These are phyloP conservation scores for Prunus salicina DNA, from an alignment of 306 rosid species.

Conservation along the genomic window DNA sequence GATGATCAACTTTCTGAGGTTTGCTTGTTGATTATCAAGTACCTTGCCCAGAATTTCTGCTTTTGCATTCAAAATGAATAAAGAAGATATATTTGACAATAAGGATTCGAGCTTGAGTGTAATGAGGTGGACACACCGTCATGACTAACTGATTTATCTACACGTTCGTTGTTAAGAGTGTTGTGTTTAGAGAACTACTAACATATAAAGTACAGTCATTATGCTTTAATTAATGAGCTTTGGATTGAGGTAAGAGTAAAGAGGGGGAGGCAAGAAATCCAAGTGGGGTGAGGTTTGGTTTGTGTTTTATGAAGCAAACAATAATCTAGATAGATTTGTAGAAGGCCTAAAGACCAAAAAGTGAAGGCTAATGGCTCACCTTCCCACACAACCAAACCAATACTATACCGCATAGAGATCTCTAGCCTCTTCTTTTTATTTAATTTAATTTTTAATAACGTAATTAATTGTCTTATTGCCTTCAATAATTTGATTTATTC, in stretches of 20 bases:
- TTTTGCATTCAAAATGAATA: background rate
- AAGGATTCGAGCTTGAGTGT: too few species aligned
- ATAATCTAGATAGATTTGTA: constrained; percentile 10
- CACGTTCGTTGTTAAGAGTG: too few species aligned
- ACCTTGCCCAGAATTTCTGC: background rate
- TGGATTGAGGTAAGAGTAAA: background rate
- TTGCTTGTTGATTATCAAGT: background rate
- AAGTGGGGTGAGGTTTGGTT: constrained; percentile 38
- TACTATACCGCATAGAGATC: too few species aligned
- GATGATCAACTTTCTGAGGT: background rate
- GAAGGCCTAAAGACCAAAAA: background rate
- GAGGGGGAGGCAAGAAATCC: constrained; percentile 30
- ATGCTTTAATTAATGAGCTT: background rate
- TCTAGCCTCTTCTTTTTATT: too few species aligned
- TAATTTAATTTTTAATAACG: too few species aligned
- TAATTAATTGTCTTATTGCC: background rate
- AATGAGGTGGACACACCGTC: too few species aligned
- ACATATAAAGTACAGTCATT: background rate
- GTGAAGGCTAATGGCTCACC: constrained; percentile 17
- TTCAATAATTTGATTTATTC: too few species aligned
- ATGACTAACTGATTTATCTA: too few species aligned
- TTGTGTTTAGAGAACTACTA: too few species aligned
- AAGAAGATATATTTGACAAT: too few species aligned
- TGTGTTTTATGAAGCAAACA: constrained; percentile 33
- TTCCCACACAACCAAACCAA: background rate